These are phyloP conservation scores for Lentinula sp. DNA, from an alignment of 768 basidiomycete species.

Conservation along the genomic window DNA sequence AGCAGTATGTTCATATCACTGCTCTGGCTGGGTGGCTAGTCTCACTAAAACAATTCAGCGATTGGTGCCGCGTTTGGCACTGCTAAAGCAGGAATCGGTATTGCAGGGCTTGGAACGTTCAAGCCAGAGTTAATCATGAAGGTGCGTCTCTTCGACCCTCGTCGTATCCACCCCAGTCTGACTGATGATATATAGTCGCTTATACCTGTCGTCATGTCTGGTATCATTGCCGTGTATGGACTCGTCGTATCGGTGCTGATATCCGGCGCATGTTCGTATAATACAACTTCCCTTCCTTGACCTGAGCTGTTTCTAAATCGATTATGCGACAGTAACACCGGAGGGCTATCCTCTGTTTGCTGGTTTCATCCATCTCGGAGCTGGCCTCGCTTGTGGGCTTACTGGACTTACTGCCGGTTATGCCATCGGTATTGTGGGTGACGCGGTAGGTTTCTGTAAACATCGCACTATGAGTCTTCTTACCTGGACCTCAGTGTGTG, in stretches of 20 bases:
- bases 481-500: conserved; percentile 57
- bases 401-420: conserved; percentile 93
- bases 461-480: background rate
- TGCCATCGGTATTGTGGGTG: conserved; percentile 91
- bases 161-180: background rate
- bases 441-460: conserved; percentile 58
- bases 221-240: conserved; percentile 97
- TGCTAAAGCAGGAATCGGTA: conserved; percentile 94
- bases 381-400: conserved; percentile 85
- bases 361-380: conserved; percentile 89
- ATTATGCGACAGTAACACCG: conserved; percentile 43
- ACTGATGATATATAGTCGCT: conserved; percentile 52
- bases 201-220: conserved; percentile 97
- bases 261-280: conserved; percentile 47
- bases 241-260: conserved; percentile 95
- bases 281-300: background rate
- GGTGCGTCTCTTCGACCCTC: conserved; percentile 34
- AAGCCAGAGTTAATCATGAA: conserved; percentile 98
- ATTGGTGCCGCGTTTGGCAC: conserved; percentile 96
- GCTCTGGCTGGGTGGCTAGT: background rate
- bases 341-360: conserved; percentile 75
- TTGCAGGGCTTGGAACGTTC: conserved; percentile 90
- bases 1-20: conserved; percentile 58
- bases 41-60: conserved; percentile 37
- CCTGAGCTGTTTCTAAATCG: conserved; percentile 1